Base-by-base conservation (phyloP, 2,329 filamentous ascomycete genomes). In the Colletotrichum tamarilloi region DNA sequence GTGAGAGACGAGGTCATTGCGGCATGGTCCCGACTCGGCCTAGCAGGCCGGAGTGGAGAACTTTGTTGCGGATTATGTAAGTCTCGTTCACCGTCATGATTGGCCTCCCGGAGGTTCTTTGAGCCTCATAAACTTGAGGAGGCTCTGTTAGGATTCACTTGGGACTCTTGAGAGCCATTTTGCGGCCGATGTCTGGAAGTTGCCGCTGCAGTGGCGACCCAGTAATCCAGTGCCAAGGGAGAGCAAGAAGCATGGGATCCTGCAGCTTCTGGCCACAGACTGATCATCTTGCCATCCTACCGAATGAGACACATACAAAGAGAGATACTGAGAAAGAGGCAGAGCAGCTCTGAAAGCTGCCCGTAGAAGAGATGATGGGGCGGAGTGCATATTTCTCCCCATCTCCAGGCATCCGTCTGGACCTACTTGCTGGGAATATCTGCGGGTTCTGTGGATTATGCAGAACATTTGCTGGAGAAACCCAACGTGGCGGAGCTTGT, bases 361-460 rank as follows among this genome's bases (percentile, higher is more conserved):
- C 70, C 67, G 70, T 65, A 73, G 56, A 73, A 55, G 55, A 73
- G 70, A 73, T 70, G 70, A 73, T 70, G 67, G 67, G 70, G 70
- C 64, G 56, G 56, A 67, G 65, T 62, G 57, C 65, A 55, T 16
- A 26, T 56, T 32, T n/a, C n/a, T 46, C 62, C 28, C 26, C 53
- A 28, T 62, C 62, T 58, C 68, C 59, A 69, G 70, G 67, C 59
- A 68, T 22, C 60, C 67, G 32, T 73, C 70, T 56, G 46, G 60
- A 65, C 60, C 30, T 62, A 28, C 22, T 60, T 56, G 49, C 42
- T 73, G 58, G 53, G 32, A 53, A 46, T 32, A 49, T 59, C 42
- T 62, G 65, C 38, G 19, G 60, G 9, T 26, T 62, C 42, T 52
- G 30, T 49, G 30, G 30, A 22, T 38, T 14, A 49, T 38, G 28